Percentiles rank a stretch among this genome's conserved stretches.
These are phyloP conservation scores for Alternaria consortialis DNA, from an alignment of 2,329 filamentous ascomycete species.

Conservation along the genomic window DNA sequence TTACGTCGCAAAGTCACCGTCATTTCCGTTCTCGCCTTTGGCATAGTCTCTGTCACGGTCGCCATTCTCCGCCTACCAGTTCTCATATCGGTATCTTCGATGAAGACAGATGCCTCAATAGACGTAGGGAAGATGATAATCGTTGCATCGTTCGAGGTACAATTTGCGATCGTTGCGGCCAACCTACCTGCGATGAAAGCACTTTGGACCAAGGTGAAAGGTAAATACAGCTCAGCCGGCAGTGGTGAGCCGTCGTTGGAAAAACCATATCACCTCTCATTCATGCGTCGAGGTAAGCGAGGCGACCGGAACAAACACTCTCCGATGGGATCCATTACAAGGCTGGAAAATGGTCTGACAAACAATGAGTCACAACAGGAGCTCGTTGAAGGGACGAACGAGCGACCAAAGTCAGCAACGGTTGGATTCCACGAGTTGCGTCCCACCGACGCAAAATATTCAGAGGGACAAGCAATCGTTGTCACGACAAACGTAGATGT, in stretches of 20 bases:
- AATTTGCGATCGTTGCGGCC: constrained; percentile 10
- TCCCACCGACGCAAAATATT: too few relatives aligned
- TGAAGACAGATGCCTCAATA: background rate
- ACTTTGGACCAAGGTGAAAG: constrained; percentile 3
- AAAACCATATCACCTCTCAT: background rate
- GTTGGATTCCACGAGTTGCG: background rate
- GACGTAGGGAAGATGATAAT: background rate
- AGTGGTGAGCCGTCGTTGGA: background rate
- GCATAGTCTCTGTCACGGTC: constrained; percentile 6
- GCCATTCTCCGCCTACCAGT: constrained; percentile 7
- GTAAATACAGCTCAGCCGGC: background rate
- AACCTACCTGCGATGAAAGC: constrained; percentile 9
- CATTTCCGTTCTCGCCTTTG: constrained; percentile 10
- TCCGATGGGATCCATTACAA: background rate
- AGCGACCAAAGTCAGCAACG: background rate
- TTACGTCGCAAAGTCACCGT: constrained; percentile 5
- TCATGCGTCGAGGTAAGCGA: background rate
- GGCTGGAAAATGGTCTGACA: background rate
- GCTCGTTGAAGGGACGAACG: background rate
- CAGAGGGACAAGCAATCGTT: background rate
- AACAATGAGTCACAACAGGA: constrained; percentile 4
- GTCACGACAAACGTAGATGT: background rate
- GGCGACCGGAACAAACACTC: background rate
- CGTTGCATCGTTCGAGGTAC: constrained; percentile 8
- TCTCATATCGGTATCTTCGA: background rate